Conservation (phyloP, 225 moss, liverwort and hornwort species). For the Neckera pumila region DNA sequence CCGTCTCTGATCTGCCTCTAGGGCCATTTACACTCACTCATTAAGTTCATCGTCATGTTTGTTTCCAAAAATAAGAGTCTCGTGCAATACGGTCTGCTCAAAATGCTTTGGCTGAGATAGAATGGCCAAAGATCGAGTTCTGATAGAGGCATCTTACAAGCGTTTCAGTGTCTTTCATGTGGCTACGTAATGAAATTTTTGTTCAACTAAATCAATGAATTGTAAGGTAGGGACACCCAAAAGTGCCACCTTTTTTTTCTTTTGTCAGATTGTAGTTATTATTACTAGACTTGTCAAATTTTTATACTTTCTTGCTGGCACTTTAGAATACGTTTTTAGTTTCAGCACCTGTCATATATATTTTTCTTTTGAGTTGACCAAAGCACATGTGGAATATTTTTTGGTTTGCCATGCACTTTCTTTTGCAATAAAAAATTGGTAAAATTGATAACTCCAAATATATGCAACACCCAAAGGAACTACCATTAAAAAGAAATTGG, state of each 20-base stretch:
- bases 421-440: no score
- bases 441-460: no score
- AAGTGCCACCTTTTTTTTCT: no score
- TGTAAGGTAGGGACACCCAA: background rate
- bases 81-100: background rate
- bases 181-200: background rate
- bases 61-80: background rate
- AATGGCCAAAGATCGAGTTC: no score
- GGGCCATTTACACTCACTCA: background rate
- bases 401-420: no score
- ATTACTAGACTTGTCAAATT: background rate
- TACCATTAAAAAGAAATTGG: no score
- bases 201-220: background rate
- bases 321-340: no score
- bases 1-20: background rate
- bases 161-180: background rate
- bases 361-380: no score
- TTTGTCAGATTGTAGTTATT: background rate
- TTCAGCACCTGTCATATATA: no score
- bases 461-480: no score
- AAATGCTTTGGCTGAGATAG: background rate
- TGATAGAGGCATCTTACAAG: background rate
- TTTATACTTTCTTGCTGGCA: background rate
- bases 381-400: no score
- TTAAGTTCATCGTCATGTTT: background rate